Conservation (phyloP, 345 rosid genomes). For the Lepidium didymum region DNA sequence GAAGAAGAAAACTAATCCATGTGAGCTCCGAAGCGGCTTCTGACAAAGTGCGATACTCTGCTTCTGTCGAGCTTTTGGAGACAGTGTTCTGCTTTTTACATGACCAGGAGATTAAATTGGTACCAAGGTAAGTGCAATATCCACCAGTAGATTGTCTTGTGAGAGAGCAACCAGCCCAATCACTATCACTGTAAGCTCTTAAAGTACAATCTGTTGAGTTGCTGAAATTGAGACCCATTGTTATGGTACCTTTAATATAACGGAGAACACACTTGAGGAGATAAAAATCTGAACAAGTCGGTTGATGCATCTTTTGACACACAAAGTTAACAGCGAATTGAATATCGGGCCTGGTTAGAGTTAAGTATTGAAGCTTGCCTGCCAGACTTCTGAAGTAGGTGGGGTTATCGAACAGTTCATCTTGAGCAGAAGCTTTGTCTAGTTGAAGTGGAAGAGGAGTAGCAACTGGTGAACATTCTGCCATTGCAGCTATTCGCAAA, state of each 20-base stretch:
- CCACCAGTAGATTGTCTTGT: background rate
- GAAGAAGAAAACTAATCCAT: background rate
- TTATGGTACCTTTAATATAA: background rate
- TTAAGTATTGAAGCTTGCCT: background rate
- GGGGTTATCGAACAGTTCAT: background rate
- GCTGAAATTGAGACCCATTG: fast-evolving
- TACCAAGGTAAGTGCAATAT: fast-evolving
- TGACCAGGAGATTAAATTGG: background rate
- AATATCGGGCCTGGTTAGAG: background rate
- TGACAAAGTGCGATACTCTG: background rate
- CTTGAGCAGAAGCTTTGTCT: too few species aligned
- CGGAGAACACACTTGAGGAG: background rate
- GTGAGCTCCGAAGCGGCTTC: background rate
- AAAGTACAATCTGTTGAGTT: background rate
- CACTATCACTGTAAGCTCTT: background rate
- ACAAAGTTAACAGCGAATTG: background rate
- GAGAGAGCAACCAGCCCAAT: fast-evolving
- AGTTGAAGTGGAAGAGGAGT: background rate
- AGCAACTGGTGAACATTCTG: background rate
- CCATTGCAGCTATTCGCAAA: too few species aligned
- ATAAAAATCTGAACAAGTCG: fast-evolving
- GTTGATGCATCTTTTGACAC: background rate
- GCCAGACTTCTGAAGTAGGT: background rate
- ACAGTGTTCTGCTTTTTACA: background rate
- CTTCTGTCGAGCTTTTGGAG: background rate